A percentile compares a stretch with the other conserved stretches of the same genome.
Evolutionary conservation across 2,329 filamentous ascomycete species (phyloP).

Genomic region (Cryoendolithus antarcticus): DNA sequence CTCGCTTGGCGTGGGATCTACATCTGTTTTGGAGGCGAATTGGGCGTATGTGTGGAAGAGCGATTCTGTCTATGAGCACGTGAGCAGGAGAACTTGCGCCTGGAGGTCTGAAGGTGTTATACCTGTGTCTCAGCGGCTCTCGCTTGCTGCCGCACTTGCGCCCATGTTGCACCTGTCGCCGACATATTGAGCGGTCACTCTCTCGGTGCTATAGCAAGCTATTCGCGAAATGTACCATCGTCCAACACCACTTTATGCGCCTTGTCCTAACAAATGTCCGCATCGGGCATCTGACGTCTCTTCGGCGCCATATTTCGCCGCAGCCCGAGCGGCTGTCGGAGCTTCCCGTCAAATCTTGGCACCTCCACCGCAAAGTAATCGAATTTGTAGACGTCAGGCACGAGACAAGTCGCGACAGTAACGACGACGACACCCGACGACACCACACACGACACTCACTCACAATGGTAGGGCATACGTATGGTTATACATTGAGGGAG

Average conservation of each 20-base stretch:
- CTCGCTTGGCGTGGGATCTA: conserved; percentile 70
- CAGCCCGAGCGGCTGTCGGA: too few relatives aligned
- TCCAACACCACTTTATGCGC: too few relatives aligned
- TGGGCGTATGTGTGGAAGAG: conserved; percentile 80
- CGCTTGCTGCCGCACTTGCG: conserved; percentile 86
- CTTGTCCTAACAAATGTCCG: too few relatives aligned
- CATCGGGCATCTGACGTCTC: too few relatives aligned
- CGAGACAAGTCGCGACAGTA: conserved; percentile 8
- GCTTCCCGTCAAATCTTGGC: too few relatives aligned
- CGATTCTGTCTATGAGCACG: conserved; percentile 57
- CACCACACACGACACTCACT: conserved; percentile 8
- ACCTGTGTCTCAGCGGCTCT: conserved; percentile 84
- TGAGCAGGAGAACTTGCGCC: conserved; percentile 11
- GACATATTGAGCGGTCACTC: conserved; percentile 15
- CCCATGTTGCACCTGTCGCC: conserved; percentile 53
- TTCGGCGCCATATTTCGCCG: too few relatives aligned
- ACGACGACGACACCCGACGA: conserved; percentile 6
- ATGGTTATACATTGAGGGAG: too few relatives aligned
- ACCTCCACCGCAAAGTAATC: too few relatives aligned
- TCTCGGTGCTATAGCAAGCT: too few relatives aligned
- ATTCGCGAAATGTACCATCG: too few relatives aligned
- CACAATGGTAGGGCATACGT: conserved; percentile 16
- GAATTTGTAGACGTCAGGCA: neutral
- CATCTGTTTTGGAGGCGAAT: conserved; percentile 66
- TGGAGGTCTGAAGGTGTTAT: conserved; percentile 11